Evolutionary conservation across 768 basidiomycete species (phyloP), one percentile per base, ranked within the genome.

Genomic region (Terana coerulea): DNA sequence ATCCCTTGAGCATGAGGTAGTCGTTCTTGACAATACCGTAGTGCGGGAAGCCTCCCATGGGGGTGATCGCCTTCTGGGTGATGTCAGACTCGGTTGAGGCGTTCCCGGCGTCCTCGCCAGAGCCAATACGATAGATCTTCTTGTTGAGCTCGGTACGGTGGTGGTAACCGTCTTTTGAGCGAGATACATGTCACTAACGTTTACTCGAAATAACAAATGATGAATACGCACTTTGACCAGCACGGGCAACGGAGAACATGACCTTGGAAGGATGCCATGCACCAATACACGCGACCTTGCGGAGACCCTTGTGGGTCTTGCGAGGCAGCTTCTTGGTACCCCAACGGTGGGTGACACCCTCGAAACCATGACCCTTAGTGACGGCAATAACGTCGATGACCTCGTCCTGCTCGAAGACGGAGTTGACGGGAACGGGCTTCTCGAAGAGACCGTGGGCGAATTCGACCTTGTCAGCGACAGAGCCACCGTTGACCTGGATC

Each of bases 241-340:
- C 95, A 80, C 97, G 95, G 55, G 95, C 97, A 64, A 99, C 97
- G n/a, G 94, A 95, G 85, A 93, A 98, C 95, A 98, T 98, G 83
- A 99, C 97, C 76, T 95, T 97, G 64, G 87, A 88, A 69, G 93
- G 94, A 80, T 95, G 93, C 92, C 92, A 95, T 68, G 93, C 94
- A 74, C 93, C 93, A 61, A 95, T 94, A 81, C 93, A 95, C 67
- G 95, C 95, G 58, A 99, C 97, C 79, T 99, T 98, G 72, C 95
- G 90, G 66, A 98, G 91, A 90, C 97, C 97, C 74, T 97, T 95
- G 83, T 99, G 97, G 49, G 97, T 98, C 80, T 98, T 98, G 63
- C 95, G 81, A 53, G 95, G 95, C 51, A 98, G 83, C 77, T 95
- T 95, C 84, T 94, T 98, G 69, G 92, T 95, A 59, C 97, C 97